Evolutionary conservation across 805 yeast species (phyloP).

Genomic region (Wickerhamomyces strasburgensis): DNA sequence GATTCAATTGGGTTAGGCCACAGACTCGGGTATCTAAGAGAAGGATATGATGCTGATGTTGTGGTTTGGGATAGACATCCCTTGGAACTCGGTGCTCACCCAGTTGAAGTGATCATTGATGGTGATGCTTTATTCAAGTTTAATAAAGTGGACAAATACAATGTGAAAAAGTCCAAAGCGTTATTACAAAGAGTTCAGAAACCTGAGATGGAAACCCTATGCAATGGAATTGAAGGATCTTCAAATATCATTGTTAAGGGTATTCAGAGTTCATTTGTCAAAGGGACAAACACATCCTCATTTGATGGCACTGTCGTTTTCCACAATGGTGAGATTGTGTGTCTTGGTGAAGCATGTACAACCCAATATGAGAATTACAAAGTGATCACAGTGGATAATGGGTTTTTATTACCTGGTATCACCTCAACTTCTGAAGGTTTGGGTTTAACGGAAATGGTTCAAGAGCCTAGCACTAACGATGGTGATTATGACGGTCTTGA

Average conservation of each 20-base stretch:
- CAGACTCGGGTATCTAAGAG: slow-evolving; percentile 6
- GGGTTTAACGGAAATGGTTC: slow-evolving; percentile 6
- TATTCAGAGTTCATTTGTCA: slow-evolving; percentile 2
- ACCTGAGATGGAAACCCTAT: not conserved
- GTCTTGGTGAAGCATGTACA: slow-evolving; percentile 2
- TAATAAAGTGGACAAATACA: not conserved
- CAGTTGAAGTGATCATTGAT: slow-evolving; percentile 5
- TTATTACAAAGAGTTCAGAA: not conserved
- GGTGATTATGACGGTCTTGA: slow-evolving; percentile 1
- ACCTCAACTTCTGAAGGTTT: slow-evolving; percentile 6
- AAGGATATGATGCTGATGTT: slow-evolving; percentile 7
- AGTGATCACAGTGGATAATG: slow-evolving; percentile 1
- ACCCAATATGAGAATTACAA: not conserved
- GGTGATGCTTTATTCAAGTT: slow-evolving; percentile 5
- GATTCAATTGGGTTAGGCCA: slow-evolving; percentile 3
- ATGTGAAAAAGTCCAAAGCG: not conserved
- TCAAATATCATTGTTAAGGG: slow-evolving; percentile 4
- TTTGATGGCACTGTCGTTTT: slow-evolving; percentile 4
- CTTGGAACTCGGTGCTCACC: slow-evolving; percentile 2
- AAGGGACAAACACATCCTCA: slow-evolving; percentile 2
- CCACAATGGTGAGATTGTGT: slow-evolving; percentile 1
- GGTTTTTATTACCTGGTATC: slow-evolving; percentile 5
- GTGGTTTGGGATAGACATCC: slow-evolving; percentile 10
- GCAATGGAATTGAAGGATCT: not conserved
- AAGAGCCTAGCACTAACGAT: slow-evolving; percentile 5